Conservation (phyloP, 257 asterid genomes). For the Forsythia viridissima region DNA sequence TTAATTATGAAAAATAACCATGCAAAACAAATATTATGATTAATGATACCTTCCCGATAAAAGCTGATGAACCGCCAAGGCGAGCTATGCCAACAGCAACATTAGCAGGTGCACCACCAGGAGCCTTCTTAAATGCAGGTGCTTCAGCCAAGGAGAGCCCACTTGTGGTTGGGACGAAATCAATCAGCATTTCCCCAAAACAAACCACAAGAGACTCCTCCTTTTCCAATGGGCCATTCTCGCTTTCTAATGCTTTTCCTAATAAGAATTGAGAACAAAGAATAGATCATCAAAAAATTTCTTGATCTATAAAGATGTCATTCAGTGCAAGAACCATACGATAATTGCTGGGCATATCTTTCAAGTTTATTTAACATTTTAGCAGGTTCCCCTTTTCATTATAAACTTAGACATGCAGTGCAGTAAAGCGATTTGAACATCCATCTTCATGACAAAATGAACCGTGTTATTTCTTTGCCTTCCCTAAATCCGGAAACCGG, state of each 20-base stretch:
- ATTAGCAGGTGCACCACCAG: slow-evolving; percentile 99
- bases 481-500: too few relatives aligned
- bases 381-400: neutral
- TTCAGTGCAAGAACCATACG: neutral
- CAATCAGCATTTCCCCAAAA: slow-evolving; percentile 98
- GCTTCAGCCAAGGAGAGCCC: slow-evolving; percentile 94
- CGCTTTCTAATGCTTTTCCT: slow-evolving; percentile 63
- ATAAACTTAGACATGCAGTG: neutral
- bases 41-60: slow-evolving; percentile 80
- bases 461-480: too few relatives aligned
- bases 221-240: slow-evolving; percentile 46
- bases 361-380: neutral
- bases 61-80: slow-evolving; percentile 94
- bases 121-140: slow-evolving; percentile 94
- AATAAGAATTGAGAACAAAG: slow-evolving; percentile 7
- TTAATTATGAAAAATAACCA: neutral
- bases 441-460: neutral
- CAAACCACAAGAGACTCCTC: slow-evolving; percentile 87
- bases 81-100: slow-evolving; percentile 99
- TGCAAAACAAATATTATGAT: neutral
- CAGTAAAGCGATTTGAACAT: neutral
- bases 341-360: neutral
- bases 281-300: slow-evolving; percentile 5
- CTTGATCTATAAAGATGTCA: slow-evolving; percentile 7
- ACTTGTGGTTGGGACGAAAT: slow-evolving; percentile 87